Percentiles rank a stretch among this genome's conserved stretches.
phyloP scores from a whole-genome alignment of 1,139 yeast species.

The Saccharomycopsis crataegensis region DNA sequence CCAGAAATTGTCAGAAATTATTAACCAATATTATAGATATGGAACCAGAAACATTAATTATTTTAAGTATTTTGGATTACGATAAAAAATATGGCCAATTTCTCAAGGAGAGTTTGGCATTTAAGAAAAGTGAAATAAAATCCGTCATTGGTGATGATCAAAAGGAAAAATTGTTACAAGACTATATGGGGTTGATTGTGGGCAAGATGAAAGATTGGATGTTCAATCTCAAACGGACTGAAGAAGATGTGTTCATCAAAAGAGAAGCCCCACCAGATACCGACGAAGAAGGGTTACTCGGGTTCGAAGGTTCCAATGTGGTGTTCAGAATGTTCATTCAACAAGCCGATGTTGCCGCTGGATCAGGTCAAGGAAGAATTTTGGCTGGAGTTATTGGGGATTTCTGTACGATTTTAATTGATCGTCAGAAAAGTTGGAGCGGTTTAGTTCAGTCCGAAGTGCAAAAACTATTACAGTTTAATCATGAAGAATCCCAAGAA shows the following conservation, averaged over 20 bases:
- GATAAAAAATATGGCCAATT: conserved; percentile 59
- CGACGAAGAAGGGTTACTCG: conserved; percentile 56
- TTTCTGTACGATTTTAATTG: conserved; percentile 55
- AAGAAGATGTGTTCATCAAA: conserved; percentile 50
- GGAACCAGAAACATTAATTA: conserved; percentile 68
- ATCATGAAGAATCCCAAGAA: conserved; percentile 28
- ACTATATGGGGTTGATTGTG: conserved; percentile 63
- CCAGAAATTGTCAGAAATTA: conserved; percentile 54
- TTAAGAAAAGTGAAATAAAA: conserved; percentile 34
- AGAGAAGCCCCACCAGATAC: conserved; percentile 69
- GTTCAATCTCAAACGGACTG: conserved; percentile 54
- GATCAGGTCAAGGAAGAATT: conserved; percentile 76
- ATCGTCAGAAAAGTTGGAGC: conserved; percentile 58
- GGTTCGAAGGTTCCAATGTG: conserved; percentile 63
- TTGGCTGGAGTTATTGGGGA: conserved; percentile 76
- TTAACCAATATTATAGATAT: conserved; percentile 55
- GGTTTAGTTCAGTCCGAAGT: conserved; percentile 55
- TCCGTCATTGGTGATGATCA: conserved; percentile 67
- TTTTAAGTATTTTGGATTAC: conserved; percentile 60
- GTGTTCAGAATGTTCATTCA: conserved; percentile 81
- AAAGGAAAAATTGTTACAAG: conserved; percentile 54
- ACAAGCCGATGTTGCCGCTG: conserved; percentile 89
- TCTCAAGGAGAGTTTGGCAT: conserved; percentile 40
- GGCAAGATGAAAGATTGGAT: conserved; percentile 81
- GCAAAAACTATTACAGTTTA: conserved; percentile 39